These are phyloP conservation scores for Venustampulla echinocandica DNA, from an alignment of 495 filamentous ascomycete genomes.

Conservation along the genomic window DNA sequence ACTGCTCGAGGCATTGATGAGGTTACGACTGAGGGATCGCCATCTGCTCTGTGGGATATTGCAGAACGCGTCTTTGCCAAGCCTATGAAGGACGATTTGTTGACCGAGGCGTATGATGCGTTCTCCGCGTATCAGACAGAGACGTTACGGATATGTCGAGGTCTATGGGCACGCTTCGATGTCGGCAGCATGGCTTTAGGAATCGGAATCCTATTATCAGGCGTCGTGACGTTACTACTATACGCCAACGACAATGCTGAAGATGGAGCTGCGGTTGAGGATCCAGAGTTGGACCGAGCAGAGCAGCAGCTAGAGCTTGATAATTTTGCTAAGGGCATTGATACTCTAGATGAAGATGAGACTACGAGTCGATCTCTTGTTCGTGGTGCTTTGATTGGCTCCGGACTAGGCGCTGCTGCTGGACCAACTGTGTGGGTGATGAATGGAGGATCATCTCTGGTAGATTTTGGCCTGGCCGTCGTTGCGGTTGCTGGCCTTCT, in stretches of 20 bases:
- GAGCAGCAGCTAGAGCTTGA: constrained; percentile 20
- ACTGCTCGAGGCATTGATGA: constrained; percentile 53
- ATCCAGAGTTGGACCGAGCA: constrained; percentile 17
- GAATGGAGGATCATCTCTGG: constrained; percentile 19
- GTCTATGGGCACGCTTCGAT: constrained; percentile 87
- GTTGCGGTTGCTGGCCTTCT: constrained; percentile 55
- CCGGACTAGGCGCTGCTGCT: constrained; percentile 18
- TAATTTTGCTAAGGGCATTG: constrained; percentile 11
- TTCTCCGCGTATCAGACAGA: constrained; percentile 69
- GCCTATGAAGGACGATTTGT: constrained; percentile 26
- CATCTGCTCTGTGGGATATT: constrained; percentile 47
- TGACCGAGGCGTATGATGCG: constrained; percentile 41
- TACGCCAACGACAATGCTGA: constrained; percentile 45
- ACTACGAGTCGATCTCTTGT: constrained; percentile 23
- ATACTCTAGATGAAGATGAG: constrained; percentile 11
- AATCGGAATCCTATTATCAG: constrained; percentile 57
- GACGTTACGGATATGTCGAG: constrained; percentile 71
- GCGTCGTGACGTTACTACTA: constrained; percentile 55
- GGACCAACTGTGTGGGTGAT: constrained; percentile 21
- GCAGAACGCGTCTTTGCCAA: constrained; percentile 30
- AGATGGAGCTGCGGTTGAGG: constrained; percentile 13
- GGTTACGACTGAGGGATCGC: constrained; percentile 44
- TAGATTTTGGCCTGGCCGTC: constrained; percentile 14
- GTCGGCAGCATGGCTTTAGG: constrained; percentile 75
- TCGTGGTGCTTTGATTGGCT: constrained; percentile 23